A percentile compares a stretch with the other conserved stretches of the same genome.
phyloP scores from a whole-genome alignment of 2,329 filamentous ascomycete species.

The Microsporum ferrugineum region DNA sequence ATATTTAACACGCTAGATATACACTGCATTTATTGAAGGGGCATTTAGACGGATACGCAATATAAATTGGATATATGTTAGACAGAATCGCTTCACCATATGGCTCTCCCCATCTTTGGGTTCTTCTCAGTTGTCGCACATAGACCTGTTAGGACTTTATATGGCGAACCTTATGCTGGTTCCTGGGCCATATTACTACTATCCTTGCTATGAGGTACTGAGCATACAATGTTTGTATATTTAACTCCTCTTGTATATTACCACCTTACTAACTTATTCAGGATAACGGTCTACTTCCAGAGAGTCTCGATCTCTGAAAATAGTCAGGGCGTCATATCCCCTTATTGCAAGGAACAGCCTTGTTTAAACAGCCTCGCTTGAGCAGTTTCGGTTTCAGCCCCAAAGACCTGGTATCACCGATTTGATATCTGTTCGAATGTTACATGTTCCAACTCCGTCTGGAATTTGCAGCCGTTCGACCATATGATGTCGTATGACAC shows the following conservation, averaged over 20 bases:
- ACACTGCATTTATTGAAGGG: background rate
- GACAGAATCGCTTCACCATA: background rate
- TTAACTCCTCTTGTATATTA: too few species aligned
- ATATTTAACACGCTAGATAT: background rate
- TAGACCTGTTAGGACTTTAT: background rate
- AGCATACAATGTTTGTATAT: too few species aligned
- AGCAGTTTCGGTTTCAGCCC: background rate
- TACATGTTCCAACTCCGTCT: background rate
- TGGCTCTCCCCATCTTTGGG: background rate
- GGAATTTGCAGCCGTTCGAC: background rate
- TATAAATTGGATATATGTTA: background rate
- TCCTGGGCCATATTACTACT: background rate
- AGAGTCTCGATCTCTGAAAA: background rate
- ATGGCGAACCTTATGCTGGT: background rate
- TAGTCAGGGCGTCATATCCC: background rate
- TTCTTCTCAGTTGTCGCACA: background rate
- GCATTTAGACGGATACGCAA: slow-evolving; percentile 1
- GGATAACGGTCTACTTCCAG: background rate
- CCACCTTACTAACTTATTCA: background rate
- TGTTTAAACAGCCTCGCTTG: background rate
- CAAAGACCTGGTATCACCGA: background rate
- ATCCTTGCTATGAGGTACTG: background rate
- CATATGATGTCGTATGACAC: background rate
- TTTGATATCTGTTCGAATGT: background rate
- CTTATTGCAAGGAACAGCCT: background rate